A percentile compares a stretch with the other conserved stretches of the same genome.
phyloP scores from a whole-genome alignment of 768 basidiomycete genomes.

The Suillus luteus region DNA sequence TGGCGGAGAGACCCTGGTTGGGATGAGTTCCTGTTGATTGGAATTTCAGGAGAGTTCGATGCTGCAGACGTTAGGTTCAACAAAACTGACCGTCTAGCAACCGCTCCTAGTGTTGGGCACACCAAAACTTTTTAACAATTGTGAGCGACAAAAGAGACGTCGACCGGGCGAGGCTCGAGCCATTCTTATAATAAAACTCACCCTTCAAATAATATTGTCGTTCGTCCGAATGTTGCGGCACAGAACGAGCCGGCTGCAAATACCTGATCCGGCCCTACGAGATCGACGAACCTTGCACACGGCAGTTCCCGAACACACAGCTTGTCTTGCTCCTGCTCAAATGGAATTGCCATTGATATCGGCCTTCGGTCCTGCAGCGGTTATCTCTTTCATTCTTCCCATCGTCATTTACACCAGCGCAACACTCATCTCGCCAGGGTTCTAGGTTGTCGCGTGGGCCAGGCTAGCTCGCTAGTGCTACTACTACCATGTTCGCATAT shows the following conservation, averaged over 20 bases:
- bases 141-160: neutral
- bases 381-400: neutral
- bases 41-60: constrained; percentile 8
- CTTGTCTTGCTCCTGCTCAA: neutral
- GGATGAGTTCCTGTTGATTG: neutral
- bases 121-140: neutral
- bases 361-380: neutral
- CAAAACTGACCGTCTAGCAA: neutral
- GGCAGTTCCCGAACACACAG: neutral
- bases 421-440: neutral
- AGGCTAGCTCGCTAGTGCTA: neutral
- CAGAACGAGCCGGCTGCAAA: neutral
- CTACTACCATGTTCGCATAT: neutral
- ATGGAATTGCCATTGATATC: constrained; percentile 1
- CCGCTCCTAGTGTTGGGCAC: neutral
- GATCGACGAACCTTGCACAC: neutral
- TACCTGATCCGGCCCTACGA: neutral
- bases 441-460: neutral
- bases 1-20: constrained; percentile 13
- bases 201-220: neutral
- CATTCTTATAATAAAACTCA: constrained; percentile 5
- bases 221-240: constrained; percentile 1
- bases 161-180: neutral
- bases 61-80: no score
- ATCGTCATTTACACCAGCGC: neutral